Evolutionary conservation across 73 alveolate species (phyloP).

Genomic region (Breviolum minutum): DNA sequence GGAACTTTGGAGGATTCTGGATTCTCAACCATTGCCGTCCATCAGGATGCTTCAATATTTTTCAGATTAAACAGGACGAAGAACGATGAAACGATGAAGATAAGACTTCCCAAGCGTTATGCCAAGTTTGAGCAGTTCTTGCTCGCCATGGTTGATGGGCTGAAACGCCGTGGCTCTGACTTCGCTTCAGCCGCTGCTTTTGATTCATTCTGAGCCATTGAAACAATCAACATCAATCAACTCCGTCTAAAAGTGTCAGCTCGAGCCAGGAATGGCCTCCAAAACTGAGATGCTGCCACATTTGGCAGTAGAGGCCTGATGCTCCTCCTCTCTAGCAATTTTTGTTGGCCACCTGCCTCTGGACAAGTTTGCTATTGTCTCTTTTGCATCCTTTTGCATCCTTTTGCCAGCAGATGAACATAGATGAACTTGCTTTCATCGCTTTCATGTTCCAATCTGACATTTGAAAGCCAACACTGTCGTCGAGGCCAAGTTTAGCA

Average conservation of each 20-base stretch:
- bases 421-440: background rate
- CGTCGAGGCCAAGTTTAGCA: background rate
- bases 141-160: conserved; percentile 83
- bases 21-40: too few species aligned
- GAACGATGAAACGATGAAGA: too few species aligned
- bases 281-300: conserved; percentile 15
- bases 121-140: conserved; percentile 60
- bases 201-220: background rate
- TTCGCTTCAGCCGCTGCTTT: background rate
- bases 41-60: too few species aligned
- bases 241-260: background rate
- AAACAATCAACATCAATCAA: too few species aligned
- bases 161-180: conserved; percentile 42
- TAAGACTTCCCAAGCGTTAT: background rate
- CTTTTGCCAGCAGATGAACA: too few species aligned
- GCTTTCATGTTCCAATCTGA: background rate
- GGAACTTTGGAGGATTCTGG: too few species aligned
- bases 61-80: too few species aligned
- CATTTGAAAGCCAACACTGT: background rate
- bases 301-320: background rate
- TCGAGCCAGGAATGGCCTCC: background rate
- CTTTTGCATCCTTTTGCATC: background rate
- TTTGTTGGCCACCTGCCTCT: background rate
- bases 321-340: background rate
- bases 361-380: background rate